Percentiles rank a stretch among this genome's conserved stretches.
phyloP scores from a whole-genome alignment of 176 grass and related monocot species.

The Luzula sylvatica region DNA sequence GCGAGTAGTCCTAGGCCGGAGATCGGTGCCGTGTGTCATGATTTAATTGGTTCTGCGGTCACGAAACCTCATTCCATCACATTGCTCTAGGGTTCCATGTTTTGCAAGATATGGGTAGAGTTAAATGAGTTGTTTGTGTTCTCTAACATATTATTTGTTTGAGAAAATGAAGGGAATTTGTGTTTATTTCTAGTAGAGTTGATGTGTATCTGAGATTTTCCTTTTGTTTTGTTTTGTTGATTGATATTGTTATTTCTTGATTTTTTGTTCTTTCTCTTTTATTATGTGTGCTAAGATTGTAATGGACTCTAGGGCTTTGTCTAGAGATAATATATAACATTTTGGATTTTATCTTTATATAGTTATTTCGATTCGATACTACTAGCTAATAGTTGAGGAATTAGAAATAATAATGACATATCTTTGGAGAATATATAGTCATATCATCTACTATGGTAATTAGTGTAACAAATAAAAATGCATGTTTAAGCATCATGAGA shows the following conservation, averaged over 20 bases:
- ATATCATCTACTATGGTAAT: no score
- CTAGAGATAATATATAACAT: no score
- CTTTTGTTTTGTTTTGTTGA: no score
- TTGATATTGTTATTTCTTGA: no score
- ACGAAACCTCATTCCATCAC: conserved; percentile 14
- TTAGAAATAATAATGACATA: no score
- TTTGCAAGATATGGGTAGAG: neutral
- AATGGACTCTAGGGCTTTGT: no score
- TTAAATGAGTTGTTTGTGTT: neutral
- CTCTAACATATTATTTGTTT: conserved; percentile 6
- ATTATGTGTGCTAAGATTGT: no score
- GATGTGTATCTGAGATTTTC: neutral
- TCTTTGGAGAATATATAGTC: no score
- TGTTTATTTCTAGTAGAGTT: neutral
- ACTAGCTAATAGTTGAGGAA: no score
- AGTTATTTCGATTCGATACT: no score
- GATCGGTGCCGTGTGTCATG: conserved; percentile 22
- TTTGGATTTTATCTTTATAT: no score
- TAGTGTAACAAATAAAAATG: neutral
- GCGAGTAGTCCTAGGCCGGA: conserved; percentile 33
- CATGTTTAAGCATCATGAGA: conserved; percentile 12
- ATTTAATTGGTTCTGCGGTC: conserved; percentile 20
- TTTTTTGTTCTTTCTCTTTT: no score
- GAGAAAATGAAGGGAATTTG: neutral
- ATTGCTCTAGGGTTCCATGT: conserved; percentile 19